A percentile compares a stretch with the other conserved stretches of the same genome.
These are phyloP conservation scores for Xylariaceae sp. DNA, from an alignment of 2,329 filamentous ascomycete genomes.

Conservation along the genomic window DNA sequence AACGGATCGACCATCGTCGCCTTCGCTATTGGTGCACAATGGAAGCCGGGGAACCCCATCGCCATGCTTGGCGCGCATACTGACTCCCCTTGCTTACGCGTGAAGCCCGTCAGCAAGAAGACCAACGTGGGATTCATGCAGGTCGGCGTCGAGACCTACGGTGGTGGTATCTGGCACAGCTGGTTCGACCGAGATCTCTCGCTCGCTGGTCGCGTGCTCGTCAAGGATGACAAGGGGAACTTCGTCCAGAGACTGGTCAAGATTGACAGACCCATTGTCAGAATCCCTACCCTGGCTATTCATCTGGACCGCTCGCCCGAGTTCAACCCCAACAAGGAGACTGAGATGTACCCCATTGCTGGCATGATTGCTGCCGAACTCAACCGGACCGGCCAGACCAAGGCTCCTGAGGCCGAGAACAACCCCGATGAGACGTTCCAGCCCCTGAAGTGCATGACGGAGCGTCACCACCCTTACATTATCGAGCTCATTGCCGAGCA, in stretches of 20 bases:
- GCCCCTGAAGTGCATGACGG: constrained; percentile 69
- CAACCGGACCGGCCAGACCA: constrained; percentile 60
- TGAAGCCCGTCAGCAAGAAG: constrained; percentile 95
- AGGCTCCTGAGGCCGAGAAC: constrained; percentile 32
- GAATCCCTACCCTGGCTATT: constrained; percentile 90
- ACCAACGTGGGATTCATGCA: constrained; percentile 81
- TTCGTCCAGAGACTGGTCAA: constrained; percentile 84
- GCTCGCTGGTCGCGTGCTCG: constrained; percentile 82
- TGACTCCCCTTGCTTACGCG: constrained; percentile 82
- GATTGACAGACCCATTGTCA: constrained; percentile 81
- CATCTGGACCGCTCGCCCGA: constrained; percentile 81
- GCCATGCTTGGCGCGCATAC: constrained; percentile 95
- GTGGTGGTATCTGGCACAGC: constrained; percentile 94
- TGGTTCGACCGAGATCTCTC: constrained; percentile 96
- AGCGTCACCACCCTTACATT: constrained; percentile 85
- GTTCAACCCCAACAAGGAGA: constrained; percentile 96
- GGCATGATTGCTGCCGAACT: constrained; percentile 84
- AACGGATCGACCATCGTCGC: constrained; percentile 90
- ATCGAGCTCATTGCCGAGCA: constrained; percentile 80
- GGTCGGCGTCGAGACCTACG: constrained; percentile 94
- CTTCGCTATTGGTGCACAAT: constrained; percentile 85
- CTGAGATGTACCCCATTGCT: constrained; percentile 87
- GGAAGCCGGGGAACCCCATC: constrained; percentile 86
- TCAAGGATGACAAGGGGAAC: constrained; percentile 64
- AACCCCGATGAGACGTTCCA: constrained; percentile 54